Conservation (phyloP, 495 filamentous ascomycete genomes). For the Talaromyces adpressus region DNA sequence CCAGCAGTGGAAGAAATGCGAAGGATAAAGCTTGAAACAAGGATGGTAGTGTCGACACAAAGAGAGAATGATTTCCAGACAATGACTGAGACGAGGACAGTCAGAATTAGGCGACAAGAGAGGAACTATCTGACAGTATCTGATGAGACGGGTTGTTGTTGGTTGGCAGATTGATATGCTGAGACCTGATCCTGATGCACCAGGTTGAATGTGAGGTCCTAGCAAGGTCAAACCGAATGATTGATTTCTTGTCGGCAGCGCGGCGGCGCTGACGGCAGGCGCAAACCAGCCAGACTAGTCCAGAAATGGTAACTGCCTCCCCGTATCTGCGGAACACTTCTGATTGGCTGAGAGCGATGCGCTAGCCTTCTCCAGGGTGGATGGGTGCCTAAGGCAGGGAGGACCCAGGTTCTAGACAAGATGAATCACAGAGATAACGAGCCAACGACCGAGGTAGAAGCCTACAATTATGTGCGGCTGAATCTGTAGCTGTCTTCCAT, state of each 20-base stretch:
- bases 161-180: not conserved
- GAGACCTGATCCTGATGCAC: not conserved
- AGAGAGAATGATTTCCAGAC: not conserved
- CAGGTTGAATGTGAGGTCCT: not conserved
- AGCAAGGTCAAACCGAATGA: not conserved
- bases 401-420: not conserved
- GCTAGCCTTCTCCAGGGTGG: not conserved
- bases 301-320: not conserved
- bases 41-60: not conserved
- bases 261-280: slow-evolving; percentile 4
- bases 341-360: not conserved
- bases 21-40: not conserved
- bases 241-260: not conserved
- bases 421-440: not conserved
- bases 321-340: not conserved
- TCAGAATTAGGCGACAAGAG: not conserved
- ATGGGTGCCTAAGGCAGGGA: not conserved
- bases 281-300: not conserved
- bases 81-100: not conserved
- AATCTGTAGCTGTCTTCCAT: not conserved
- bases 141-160: not conserved
- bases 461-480: not conserved
- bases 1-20: not conserved
- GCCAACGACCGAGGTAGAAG: not conserved
- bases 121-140: not conserved